Evolutionary conservation across 2,329 filamentous ascomycete species (phyloP).

Genomic region (Aspergillus alliaceus): DNA sequence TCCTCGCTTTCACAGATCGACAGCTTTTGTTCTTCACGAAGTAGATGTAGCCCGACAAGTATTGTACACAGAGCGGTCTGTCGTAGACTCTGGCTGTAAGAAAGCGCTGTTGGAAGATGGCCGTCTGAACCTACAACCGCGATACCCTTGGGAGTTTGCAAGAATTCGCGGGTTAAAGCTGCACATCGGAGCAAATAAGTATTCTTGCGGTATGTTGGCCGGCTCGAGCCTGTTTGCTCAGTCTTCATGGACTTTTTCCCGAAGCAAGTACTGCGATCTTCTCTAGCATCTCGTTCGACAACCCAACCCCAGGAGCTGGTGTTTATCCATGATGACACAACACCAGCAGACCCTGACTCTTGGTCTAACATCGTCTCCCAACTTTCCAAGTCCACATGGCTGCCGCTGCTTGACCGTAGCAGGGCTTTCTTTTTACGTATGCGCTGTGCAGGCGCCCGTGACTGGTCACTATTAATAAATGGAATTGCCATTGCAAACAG

Average conservation of each 20-base stretch:
- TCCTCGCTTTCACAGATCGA: constrained; percentile 58
- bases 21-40: constrained; percentile 88
- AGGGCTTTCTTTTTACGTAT: constrained; percentile 44
- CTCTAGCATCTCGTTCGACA: constrained; percentile 54
- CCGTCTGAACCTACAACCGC: constrained; percentile 56
- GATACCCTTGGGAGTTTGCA: constrained; percentile 59
- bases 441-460: constrained; percentile 33
- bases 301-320: constrained; percentile 71
- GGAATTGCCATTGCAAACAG: constrained; percentile 65
- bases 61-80: constrained; percentile 67
- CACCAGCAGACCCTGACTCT: constrained; percentile 43
- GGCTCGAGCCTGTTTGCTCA: constrained; percentile 23
- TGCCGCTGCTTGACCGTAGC: constrained; percentile 53
- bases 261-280: constrained; percentile 17
- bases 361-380: constrained; percentile 52
- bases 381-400: constrained; percentile 43
- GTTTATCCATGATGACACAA: constrained; percentile 52
- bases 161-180: constrained; percentile 64
- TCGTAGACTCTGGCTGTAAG: constrained; percentile 56
- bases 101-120: constrained; percentile 63
- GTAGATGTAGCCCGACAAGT: constrained; percentile 73
- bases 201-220: constrained; percentile 37
- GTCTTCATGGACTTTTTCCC: constrained; percentile 19
- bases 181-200: constrained; percentile 50
- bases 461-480: constrained; percentile 48